Percentiles rank a stretch among this genome's conserved stretches.
Evolutionary conservation across 768 basidiomycete genomes (phyloP).

Genomic region (Termitomyces sp.): DNA sequence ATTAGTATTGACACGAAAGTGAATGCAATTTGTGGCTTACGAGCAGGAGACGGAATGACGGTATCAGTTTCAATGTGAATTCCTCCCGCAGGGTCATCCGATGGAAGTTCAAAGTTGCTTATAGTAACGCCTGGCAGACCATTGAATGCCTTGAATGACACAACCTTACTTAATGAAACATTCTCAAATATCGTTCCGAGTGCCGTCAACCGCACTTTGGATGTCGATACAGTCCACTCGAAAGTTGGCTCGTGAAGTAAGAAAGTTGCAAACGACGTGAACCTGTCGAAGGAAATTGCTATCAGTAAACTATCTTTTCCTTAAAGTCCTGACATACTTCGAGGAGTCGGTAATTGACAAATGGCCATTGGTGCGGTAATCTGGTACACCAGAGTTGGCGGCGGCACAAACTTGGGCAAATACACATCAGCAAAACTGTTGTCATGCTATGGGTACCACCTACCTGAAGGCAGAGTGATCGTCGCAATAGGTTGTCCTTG

Average conservation of each 20-base stretch:
- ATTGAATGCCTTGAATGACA: slow-evolving; percentile 70
- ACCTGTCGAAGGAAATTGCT: slow-evolving; percentile 31
- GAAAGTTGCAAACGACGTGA: slow-evolving; percentile 64
- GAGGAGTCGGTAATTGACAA: slow-evolving; percentile 54
- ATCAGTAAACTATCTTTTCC: background rate
- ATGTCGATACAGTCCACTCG: slow-evolving; percentile 67
- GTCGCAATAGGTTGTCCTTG: slow-evolving; percentile 60
- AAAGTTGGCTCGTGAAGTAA: slow-evolving; percentile 63
- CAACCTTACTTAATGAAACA: slow-evolving; percentile 55
- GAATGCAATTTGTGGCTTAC: slow-evolving; percentile 35
- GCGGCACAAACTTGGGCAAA: slow-evolving; percentile 53
- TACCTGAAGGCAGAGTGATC: slow-evolving; percentile 60
- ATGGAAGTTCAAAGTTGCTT: slow-evolving; percentile 66
- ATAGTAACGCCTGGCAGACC: slow-evolving; percentile 68
- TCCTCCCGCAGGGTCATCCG: slow-evolving; percentile 64
- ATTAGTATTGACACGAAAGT: slow-evolving; percentile 13
- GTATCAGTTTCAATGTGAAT: slow-evolving; percentile 70
- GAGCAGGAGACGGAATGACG: slow-evolving; percentile 60
- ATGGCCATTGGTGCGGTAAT: slow-evolving; percentile 50
- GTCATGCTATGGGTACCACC: slow-evolving; percentile 10
- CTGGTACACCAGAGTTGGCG: slow-evolving; percentile 63
- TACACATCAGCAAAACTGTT: background rate
- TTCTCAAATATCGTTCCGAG: slow-evolving; percentile 69
- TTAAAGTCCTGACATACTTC: slow-evolving; percentile 32
- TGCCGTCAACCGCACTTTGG: slow-evolving; percentile 59